These are phyloP conservation scores for Phytophthora ramorum DNA, from an alignment of 352 stramenopile species.

Conservation along the genomic window DNA sequence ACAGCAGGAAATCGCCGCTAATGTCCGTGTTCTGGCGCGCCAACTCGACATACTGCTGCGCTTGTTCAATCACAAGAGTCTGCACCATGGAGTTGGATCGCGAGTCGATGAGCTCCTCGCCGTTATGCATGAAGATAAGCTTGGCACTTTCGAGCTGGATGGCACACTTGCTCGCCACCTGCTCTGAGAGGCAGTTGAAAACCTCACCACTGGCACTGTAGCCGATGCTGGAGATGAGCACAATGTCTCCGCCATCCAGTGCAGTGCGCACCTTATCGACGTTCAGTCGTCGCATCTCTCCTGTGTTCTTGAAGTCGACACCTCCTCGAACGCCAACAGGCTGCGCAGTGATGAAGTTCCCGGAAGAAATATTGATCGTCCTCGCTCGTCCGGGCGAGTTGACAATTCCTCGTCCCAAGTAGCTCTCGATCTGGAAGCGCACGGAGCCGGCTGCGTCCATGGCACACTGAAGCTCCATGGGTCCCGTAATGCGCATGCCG, in stretches of 20 bases:
- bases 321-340: constrained; percentile 87
- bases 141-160: constrained; percentile 87
- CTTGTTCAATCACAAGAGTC: constrained; percentile 81
- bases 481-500: constrained; percentile 92
- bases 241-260: constrained; percentile 95
- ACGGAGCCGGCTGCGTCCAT: constrained; percentile 95
- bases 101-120: constrained; percentile 87
- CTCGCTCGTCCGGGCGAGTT: constrained; percentile 77
- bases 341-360: constrained; percentile 97
- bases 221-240: constrained; percentile 96
- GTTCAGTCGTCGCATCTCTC: constrained; percentile 95
- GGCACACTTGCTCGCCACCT: constrained; percentile 89
- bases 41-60: constrained; percentile 84
- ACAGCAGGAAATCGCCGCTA: constrained; percentile 78
- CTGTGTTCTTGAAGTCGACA: constrained; percentile 92
- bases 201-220: constrained; percentile 96
- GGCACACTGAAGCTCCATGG: constrained; percentile 91
- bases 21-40: constrained; percentile 65
- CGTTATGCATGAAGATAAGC: constrained; percentile 91
- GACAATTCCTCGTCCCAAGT: constrained; percentile 82
- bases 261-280: constrained; percentile 90
- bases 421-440: constrained; percentile 91
- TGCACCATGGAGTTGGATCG: constrained; percentile 83
- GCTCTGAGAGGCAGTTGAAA: constrained; percentile 91
- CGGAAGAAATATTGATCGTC: constrained; percentile 94